Conservation (phyloP, 148 eudicot species). For the Cornus controversa region DNA sequence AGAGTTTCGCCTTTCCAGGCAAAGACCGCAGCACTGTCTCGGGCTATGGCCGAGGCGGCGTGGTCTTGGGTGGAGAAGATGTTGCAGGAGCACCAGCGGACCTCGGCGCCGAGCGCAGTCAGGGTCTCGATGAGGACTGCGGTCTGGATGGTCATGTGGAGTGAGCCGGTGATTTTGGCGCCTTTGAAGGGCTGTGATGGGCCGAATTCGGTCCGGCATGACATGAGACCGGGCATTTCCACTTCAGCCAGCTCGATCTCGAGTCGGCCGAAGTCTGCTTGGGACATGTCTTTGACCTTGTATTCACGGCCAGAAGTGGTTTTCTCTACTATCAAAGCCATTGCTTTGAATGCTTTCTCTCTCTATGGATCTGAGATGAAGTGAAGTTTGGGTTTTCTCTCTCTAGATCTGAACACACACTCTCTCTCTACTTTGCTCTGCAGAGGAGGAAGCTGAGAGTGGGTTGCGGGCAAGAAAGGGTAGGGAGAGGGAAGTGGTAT, state of each 20-base stretch:
- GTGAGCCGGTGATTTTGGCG: conserved; percentile 81
- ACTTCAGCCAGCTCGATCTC: conserved; percentile 94
- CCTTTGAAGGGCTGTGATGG: conserved; percentile 89
- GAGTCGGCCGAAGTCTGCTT: conserved; percentile 96
- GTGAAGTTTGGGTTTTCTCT: neutral
- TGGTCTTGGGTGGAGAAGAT: conserved; percentile 98
- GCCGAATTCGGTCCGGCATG: conserved; percentile 81
- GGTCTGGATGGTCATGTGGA: conserved; percentile 96
- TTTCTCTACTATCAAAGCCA: conserved; percentile 80
- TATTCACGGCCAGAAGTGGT: conserved; percentile 85
- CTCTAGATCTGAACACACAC: neutral
- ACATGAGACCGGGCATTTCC: conserved; percentile 95
- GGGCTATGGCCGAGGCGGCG: conserved; percentile 91
- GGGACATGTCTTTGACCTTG: conserved; percentile 96
- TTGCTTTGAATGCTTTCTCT: conserved; percentile 7
- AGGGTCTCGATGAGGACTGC: conserved; percentile 94
- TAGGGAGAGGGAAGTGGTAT: conserved; percentile 23
- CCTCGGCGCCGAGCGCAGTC: conserved; percentile 93
- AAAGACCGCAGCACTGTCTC: conserved; percentile 91
- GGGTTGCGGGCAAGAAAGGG: neutral
- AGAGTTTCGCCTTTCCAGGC: conserved; percentile 99
- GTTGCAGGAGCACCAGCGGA: conserved; percentile 98
- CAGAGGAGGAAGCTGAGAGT: conserved; percentile 14
- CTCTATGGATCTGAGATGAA: neutral
- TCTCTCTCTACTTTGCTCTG: neutral